Evolutionary conservation across 352 stramenopile species (phyloP).

Genomic region (Phytopythium kandeliae): DNA sequence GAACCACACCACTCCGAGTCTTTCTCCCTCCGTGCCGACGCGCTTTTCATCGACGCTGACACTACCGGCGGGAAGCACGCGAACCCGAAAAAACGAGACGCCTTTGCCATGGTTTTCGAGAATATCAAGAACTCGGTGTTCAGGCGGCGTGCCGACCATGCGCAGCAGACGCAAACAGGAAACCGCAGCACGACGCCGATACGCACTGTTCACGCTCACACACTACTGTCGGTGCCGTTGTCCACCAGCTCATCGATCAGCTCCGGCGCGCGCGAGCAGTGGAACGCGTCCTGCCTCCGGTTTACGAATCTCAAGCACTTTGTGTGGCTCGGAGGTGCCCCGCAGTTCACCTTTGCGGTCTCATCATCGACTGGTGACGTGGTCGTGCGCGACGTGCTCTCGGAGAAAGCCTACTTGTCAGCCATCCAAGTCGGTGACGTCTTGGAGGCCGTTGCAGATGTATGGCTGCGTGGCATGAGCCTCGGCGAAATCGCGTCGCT

Average conservation of each 20-base stretch:
- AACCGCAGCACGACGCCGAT: background rate
- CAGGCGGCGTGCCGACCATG: background rate
- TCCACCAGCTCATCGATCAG: background rate
- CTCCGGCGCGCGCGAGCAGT: background rate
- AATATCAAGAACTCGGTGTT: constrained; percentile 13
- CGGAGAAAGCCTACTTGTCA: constrained; percentile 1
- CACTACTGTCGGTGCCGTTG: background rate
- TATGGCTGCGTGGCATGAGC: constrained; percentile 24
- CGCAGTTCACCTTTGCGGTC: constrained; percentile 19
- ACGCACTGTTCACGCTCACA: background rate
- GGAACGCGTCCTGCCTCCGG: constrained; percentile 23
- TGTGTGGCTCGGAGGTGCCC: constrained; percentile 26
- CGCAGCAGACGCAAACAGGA: background rate
- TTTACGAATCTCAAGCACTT: constrained; percentile 46
- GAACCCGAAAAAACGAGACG: background rate
- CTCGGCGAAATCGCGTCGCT: constrained; percentile 26
- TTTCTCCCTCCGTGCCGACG: background rate
- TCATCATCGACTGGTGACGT: constrained; percentile 8
- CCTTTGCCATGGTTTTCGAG: constrained; percentile 8
- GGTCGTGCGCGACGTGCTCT: constrained; percentile 3
- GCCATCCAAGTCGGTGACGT: constrained; percentile 50
- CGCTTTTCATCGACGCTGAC: background rate
- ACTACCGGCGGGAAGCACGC: background rate
- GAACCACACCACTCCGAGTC: background rate
- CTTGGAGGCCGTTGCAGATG: constrained; percentile 39